Conservation (phyloP, 2,329 filamentous ascomycete genomes). For the Beauveria medogensis region DNA sequence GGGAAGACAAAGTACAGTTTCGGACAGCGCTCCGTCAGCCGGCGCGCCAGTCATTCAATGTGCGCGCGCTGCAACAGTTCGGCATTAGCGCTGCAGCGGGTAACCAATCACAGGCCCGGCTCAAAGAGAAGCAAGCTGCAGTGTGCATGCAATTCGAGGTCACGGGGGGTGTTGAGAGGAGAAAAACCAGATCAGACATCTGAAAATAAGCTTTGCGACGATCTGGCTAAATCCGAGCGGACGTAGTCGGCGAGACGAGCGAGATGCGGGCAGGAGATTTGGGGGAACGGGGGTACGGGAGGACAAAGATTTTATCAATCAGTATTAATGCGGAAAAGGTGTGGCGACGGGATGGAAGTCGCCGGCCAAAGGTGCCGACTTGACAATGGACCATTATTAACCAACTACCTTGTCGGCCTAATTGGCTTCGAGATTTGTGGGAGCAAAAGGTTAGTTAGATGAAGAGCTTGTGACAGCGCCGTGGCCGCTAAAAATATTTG, state of each 20-base stretch:
- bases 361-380: background rate
- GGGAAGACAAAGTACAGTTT: background rate
- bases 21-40: background rate
- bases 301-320: background rate
- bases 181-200: background rate
- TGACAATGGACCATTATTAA: background rate
- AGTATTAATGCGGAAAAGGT: background rate
- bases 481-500: background rate
- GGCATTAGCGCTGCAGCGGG: background rate
- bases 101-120: background rate
- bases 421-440: background rate
- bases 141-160: background rate
- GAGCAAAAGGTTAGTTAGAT: background rate
- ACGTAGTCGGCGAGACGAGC: constrained; percentile 4
- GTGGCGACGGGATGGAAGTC: background rate
- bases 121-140: too few species aligned
- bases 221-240: constrained; percentile 5
- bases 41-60: background rate
- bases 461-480: constrained; percentile 2
- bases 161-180: background rate
- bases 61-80: background rate
- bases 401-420: background rate
- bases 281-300: background rate
- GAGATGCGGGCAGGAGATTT: background rate
- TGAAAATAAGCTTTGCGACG: background rate